A percentile compares a stretch with the other conserved stretches of the same genome.
phyloP scores from a whole-genome alignment of 495 filamentous ascomycete species.

The Lasiosphaeria miniovina region DNA sequence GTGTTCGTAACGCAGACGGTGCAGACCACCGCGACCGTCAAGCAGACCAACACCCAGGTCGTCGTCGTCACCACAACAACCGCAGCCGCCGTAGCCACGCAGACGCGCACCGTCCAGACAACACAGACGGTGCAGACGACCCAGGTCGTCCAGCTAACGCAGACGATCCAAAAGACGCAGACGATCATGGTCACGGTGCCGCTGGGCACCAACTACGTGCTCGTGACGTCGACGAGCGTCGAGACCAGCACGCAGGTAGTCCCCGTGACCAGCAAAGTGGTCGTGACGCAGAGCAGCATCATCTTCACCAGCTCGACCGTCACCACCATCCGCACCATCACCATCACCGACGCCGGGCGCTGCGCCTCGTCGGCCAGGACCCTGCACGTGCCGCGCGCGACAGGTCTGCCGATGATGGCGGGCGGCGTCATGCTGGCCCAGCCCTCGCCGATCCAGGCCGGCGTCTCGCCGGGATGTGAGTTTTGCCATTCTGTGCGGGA shows the following conservation, averaged over 20 bases:
- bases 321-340: conserved; percentile 21
- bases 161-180: not conserved
- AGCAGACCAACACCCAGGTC: conserved; percentile 1
- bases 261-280: not conserved
- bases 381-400: not conserved
- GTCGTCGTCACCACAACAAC: not conserved
- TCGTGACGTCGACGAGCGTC: not conserved
- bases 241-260: not conserved
- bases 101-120: not conserved
- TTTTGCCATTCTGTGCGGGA: not conserved
- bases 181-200: not conserved
- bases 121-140: not conserved
- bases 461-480: conserved; percentile 5
- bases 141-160: not conserved
- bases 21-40: not conserved
- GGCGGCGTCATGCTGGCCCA: not conserved
- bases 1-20: conserved; percentile 6
- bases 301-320: conserved; percentile 15
- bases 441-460: conserved; percentile 1
- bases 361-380: conserved; percentile 1
- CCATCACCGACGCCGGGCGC: conserved; percentile 14
- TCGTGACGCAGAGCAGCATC: conserved; percentile 12
- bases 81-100: not conserved
- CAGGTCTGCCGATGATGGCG: not conserved
- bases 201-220: not conserved